Base-by-base conservation (phyloP, 2,329 filamentous ascomycete genomes). In the Chaetomium globosum region DNA sequence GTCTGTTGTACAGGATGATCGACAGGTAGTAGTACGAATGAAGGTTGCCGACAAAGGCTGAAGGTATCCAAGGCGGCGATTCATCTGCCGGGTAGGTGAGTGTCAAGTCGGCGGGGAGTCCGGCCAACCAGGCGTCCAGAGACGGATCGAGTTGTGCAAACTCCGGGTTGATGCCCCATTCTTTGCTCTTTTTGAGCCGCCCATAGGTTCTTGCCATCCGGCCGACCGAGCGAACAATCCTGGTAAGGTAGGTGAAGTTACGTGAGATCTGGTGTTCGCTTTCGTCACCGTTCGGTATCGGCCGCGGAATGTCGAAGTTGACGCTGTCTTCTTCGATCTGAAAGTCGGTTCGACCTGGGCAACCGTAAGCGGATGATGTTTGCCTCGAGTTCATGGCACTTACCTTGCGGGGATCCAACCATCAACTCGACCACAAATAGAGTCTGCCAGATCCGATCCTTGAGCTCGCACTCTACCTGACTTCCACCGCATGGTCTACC, bases 341-440 rank as follows among this genome's bases (percentile, higher is more conserved):
- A 64, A 94, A 86, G 75, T 97, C 92, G 56, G 87, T 88, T 33
- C 92, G 91, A 12, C 91, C 89, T 92, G 57, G 12, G 16, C 7
- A 26, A 26, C 9, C 12, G 59, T 65, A 30, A 61, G 28, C 54
- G 26, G 6, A 30, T 16, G 13, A 57, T 19, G 28, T 8, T 46
- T n/a, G 23, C 26, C 28, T 23, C 39, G 19, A 19, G 23, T 6
- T 21, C 13, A 23, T 36, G 10, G 21, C 43, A 69, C 76, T 67
- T 80, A 92, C 93, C 94, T 87, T 98, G 93, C 3, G 94, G 92
- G 23, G 90, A 93, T 63, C 94, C 94, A 71, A 97, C 89, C 91
- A 98, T 96, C 51, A 93, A 84, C 77, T 98, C 94, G 68, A 92
- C 89, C 26, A 92, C 82, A 74, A 96, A 90, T 10, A 96, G 85